Conservation (phyloP, 192 early-diverging fungal species). For the Gryganskiella cystojenkinii region DNA sequence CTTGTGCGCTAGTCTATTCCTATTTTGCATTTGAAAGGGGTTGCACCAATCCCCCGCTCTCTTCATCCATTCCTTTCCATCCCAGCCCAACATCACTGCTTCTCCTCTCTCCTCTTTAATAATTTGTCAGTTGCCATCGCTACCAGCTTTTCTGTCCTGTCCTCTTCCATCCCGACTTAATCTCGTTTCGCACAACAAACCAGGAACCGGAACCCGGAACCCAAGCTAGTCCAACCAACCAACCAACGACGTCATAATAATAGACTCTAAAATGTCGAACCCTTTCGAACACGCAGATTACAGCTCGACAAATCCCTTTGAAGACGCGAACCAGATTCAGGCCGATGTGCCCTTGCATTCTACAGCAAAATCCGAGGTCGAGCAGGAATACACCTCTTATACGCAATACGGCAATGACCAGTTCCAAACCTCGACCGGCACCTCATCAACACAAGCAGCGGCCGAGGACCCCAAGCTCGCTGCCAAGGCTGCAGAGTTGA, state of each 20-base stretch:
- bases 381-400: constrained; percentile 45
- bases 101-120: background rate
- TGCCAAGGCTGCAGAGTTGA: constrained; percentile 76
- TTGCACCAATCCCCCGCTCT: background rate
- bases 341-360: constrained; percentile 51
- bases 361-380: constrained; percentile 24
- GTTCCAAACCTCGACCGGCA: constrained; percentile 30
- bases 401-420: constrained; percentile 48
- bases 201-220: no score
- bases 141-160: background rate
- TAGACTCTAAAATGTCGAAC: no score
- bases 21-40: no score
- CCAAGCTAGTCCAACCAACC: constrained; percentile 4
- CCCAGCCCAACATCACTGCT: constrained; percentile 1
- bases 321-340: constrained; percentile 58
- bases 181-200: constrained; percentile 4
- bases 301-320: constrained; percentile 62
- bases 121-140: no score
- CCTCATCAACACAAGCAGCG: constrained; percentile 5
- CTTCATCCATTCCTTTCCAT: constrained; percentile 5
- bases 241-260: constrained; percentile 8
- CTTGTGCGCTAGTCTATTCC: no score
- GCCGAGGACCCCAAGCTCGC: constrained; percentile 37
- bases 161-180: background rate
- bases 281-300: constrained; percentile 55